Percentiles rank a stretch among this genome's conserved stretches.
Conservation (phyloP, 495 filamentous ascomycete genomes). For the Tuber melanosporum region DNA sequence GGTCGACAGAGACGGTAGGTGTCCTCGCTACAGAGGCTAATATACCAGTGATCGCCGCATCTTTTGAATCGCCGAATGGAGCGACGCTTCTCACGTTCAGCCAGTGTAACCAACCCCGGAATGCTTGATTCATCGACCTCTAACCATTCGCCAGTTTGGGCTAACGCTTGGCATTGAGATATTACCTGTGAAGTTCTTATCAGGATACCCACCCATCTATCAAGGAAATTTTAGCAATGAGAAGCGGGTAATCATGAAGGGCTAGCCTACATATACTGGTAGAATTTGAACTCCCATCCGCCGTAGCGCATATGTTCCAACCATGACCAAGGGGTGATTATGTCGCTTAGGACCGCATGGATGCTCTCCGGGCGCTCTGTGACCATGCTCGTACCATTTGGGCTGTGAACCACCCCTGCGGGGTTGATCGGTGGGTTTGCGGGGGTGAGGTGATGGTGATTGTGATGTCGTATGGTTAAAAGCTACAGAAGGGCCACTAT, state of each 20-base stretch:
- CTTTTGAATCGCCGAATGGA: background rate
- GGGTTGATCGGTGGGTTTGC: background rate
- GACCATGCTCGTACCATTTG: background rate
- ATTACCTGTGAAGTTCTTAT: background rate
- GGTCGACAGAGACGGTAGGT: background rate
- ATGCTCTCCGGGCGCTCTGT: background rate
- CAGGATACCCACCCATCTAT: background rate
- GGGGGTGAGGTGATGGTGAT: background rate
- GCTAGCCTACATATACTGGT: background rate
- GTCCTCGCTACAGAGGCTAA: background rate
- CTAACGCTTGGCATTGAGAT: background rate
- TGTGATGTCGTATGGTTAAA: background rate
- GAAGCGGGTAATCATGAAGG: background rate
- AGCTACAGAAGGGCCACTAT: background rate
- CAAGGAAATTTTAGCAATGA: background rate
- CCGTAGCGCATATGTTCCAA: background rate
- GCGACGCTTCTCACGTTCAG: background rate
- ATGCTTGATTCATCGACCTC: constrained; percentile 1
- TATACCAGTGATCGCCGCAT: background rate
- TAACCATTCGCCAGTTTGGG: background rate
- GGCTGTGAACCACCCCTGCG: background rate
- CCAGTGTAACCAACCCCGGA: background rate
- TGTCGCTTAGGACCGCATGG: no score
- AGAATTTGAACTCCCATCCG: background rate
- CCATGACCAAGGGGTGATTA: no score